A percentile compares a stretch with the other conserved stretches of the same genome.
Evolutionary conservation across 1,284 basidiomycete species (phyloP).

Genomic region (Ganoderma leucocontextum): DNA sequence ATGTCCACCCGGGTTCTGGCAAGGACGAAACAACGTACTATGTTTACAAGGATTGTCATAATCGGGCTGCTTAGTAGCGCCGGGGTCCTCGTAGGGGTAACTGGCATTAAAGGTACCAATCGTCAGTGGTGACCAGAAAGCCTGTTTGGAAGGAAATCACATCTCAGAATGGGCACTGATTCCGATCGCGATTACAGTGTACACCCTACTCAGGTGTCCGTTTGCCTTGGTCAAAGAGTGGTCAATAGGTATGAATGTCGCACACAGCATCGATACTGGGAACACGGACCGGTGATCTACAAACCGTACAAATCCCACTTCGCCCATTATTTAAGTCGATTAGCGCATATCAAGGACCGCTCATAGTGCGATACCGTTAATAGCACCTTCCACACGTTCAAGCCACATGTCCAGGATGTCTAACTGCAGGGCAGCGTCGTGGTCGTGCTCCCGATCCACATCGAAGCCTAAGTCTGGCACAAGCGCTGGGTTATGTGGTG

Average conservation of each 20-base stretch:
- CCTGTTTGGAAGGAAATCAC: background rate
- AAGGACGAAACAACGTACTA: background rate
- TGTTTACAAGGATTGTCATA: background rate
- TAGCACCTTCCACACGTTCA: constrained; percentile 44
- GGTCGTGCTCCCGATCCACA: constrained; percentile 7
- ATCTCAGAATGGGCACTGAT: background rate
- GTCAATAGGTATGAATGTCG: background rate
- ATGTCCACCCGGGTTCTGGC: background rate
- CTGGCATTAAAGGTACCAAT: background rate
- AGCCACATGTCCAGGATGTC: constrained; percentile 54
- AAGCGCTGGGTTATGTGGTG: background rate
- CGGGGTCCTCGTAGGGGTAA: background rate
- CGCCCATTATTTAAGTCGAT: background rate
- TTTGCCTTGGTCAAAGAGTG: background rate
- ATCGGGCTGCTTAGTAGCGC: background rate
- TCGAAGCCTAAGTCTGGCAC: constrained; percentile 3
- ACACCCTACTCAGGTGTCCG: background rate
- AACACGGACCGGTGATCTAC: background rate
- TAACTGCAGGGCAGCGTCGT: constrained; percentile 44
- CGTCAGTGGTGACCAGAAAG: background rate
- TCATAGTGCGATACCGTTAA: background rate
- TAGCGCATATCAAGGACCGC: background rate
- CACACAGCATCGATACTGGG: background rate
- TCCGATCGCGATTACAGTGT: background rate
- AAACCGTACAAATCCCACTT: background rate